These are phyloP conservation scores for Ogataea nonfermentans DNA, from an alignment of 805 yeast species.

Conservation along the genomic window DNA sequence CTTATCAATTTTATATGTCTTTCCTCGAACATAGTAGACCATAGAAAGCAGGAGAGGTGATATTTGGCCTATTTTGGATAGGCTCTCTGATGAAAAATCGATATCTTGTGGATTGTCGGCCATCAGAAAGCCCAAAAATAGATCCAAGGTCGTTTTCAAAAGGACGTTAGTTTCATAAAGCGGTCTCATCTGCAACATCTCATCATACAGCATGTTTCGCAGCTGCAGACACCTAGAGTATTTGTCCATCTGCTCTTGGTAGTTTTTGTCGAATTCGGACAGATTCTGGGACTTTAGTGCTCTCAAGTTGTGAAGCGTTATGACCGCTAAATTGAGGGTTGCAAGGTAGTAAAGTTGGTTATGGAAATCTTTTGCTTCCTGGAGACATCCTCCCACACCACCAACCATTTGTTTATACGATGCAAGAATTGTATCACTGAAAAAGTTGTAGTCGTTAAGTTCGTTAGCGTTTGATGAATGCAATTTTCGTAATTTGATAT, in stretches of 20 bases:
- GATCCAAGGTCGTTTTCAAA: conserved; percentile 12
- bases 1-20: conserved; percentile 11
- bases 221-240: conserved; percentile 20
- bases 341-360: conserved; percentile 27
- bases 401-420: conserved; percentile 22
- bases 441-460: conserved; percentile 21
- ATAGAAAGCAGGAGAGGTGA: conserved; percentile 29
- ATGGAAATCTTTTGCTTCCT: conserved; percentile 19
- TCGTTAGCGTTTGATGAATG: conserved; percentile 20
- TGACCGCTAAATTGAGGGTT: conserved; percentile 25
- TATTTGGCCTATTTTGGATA: conserved; percentile 13
- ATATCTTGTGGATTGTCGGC: background rate
- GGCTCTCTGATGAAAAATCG: background rate
- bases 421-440: conserved; percentile 23
- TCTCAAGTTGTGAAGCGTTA: conserved; percentile 21
- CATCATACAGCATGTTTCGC: conserved; percentile 18
- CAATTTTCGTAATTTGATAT: conserved; percentile 34
- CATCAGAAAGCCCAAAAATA: conserved; percentile 9
- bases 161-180: conserved; percentile 7
- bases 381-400: conserved; percentile 27
- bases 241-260: conserved; percentile 21
- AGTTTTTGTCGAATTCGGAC: conserved; percentile 24
- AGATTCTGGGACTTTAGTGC: conserved; percentile 15
- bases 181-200: conserved; percentile 13
- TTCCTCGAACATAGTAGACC: conserved; percentile 24